phyloP scores from a whole-genome alignment of 2,329 filamentous ascomycete species.

The Alternaria arbusti region DNA sequence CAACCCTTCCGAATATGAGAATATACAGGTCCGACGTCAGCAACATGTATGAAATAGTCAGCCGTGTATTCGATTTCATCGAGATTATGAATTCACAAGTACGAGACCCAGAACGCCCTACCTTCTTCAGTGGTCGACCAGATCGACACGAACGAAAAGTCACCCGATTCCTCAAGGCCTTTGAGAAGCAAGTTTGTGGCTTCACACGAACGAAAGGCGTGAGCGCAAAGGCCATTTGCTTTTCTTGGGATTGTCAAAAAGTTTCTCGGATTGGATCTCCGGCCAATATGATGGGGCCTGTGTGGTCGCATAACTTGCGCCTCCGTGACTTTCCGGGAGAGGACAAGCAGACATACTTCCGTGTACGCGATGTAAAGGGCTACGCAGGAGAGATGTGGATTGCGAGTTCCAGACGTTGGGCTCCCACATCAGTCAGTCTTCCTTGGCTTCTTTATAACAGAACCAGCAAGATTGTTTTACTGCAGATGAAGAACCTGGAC shows the following conservation, averaged over 20 bases:
- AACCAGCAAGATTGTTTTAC: background rate
- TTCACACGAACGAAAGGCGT: background rate
- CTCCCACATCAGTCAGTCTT: background rate
- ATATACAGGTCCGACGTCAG: no score
- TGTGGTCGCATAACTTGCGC: background rate
- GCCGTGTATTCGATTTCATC: background rate
- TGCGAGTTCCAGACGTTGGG: background rate
- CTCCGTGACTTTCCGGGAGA: background rate
- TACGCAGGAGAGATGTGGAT: background rate
- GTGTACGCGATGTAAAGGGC: background rate
- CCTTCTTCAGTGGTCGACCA: no score
- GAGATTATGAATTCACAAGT: background rate
- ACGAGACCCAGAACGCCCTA: background rate
- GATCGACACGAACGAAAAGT: background rate
- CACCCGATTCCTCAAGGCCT: background rate
- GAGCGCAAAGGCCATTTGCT: background rate
- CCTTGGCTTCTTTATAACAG: background rate
- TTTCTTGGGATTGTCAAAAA: no score
- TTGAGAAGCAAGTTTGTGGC: background rate
- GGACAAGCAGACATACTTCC: background rate
- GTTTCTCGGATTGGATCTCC: no score
- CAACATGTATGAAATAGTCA: background rate
- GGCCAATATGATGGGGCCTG: background rate
- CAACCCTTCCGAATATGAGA: background rate
- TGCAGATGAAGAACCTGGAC: background rate